phyloP scores from a whole-genome alignment of 1,284 basidiomycete species.

The Marasmius sp. region DNA sequence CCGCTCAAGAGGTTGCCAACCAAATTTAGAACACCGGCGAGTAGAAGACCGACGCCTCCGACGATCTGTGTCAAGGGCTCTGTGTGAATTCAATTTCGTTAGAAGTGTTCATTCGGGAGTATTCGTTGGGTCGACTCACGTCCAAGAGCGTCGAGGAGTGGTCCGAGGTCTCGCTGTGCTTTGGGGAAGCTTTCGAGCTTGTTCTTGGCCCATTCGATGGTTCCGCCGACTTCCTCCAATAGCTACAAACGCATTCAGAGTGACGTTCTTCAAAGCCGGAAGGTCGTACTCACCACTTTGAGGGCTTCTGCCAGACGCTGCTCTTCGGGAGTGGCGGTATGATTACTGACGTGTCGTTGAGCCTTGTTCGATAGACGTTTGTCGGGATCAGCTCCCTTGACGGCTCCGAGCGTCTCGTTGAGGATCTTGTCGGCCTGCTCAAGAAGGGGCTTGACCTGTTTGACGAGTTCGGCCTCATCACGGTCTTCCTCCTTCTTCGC shows the following conservation, averaged over 20 bases:
- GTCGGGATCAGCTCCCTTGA: constrained; percentile 25
- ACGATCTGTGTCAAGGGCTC: constrained; percentile 15
- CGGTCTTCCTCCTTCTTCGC: constrained; percentile 33
- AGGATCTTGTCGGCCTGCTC: constrained; percentile 36
- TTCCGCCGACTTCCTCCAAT: constrained; percentile 36
- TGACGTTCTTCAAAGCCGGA: neutral
- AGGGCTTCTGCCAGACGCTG: constrained; percentile 40
- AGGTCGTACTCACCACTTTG: constrained; percentile 27
- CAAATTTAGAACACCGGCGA: constrained; percentile 22
- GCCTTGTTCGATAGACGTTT: constrained; percentile 33
- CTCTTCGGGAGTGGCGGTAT: constrained; percentile 37
- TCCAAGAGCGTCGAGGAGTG: constrained; percentile 30
- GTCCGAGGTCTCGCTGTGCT: constrained; percentile 38
- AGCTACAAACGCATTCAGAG: constrained; percentile 20
- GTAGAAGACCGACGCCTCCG: constrained; percentile 13
- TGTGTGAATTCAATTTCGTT: neutral
- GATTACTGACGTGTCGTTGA: constrained; percentile 32
- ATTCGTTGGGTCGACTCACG: constrained; percentile 1
- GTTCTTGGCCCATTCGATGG: constrained; percentile 37
- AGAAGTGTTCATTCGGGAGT: neutral
- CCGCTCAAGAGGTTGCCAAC: constrained; percentile 20
- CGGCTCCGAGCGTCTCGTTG: constrained; percentile 34
- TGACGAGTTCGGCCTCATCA: constrained; percentile 34
- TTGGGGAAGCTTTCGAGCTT: constrained; percentile 37
- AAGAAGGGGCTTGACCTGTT: constrained; percentile 24